phyloP scores from a whole-genome alignment of 2,329 filamentous ascomycete genomes.

The Cercospora janseana region DNA sequence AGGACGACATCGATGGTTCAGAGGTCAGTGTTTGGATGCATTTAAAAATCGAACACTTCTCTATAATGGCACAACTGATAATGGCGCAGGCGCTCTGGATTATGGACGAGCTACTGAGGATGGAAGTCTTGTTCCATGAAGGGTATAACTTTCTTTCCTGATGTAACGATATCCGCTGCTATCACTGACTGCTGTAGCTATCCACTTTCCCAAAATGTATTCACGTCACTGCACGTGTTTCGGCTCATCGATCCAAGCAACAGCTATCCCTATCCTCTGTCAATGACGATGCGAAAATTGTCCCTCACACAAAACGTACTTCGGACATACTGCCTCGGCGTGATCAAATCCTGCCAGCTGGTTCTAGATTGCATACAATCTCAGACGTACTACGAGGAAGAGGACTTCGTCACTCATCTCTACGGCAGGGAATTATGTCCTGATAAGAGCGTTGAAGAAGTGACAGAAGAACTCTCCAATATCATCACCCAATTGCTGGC shows the following conservation, averaged over 20 bases:
- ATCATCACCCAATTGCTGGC: conserved; percentile 44
- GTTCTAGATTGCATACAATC: conserved; percentile 73
- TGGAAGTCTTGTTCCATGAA: conserved; percentile 96
- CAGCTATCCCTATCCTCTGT: conserved; percentile 29
- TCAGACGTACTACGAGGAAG: conserved; percentile 96
- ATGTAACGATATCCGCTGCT: neutral
- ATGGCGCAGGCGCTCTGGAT: conserved; percentile 74
- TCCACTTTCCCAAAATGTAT: conserved; percentile 87
- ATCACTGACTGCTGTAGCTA: conserved; percentile 46
- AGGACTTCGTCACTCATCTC: conserved; percentile 92
- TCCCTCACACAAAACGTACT: conserved; percentile 57
- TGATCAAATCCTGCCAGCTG: conserved; percentile 78
- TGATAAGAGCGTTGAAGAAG: conserved; percentile 56
- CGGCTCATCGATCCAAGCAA: conserved; percentile 68
- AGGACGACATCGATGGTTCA: conserved; percentile 41
- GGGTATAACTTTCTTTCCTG: conserved; percentile 53
- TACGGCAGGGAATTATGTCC: conserved; percentile 78
- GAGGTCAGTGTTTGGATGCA: neutral
- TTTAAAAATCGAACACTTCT: too few species aligned
- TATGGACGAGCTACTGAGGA: conserved; percentile 86
- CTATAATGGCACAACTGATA: neutral
- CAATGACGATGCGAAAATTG: neutral
- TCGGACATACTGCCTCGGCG: conserved; percentile 78
- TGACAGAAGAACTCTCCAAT: conserved; percentile 55
- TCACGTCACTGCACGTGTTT: conserved; percentile 90